These are phyloP conservation scores for Pharus latifolius DNA, from an alignment of 176 grass and related monocot species.

Conservation along the genomic window DNA sequence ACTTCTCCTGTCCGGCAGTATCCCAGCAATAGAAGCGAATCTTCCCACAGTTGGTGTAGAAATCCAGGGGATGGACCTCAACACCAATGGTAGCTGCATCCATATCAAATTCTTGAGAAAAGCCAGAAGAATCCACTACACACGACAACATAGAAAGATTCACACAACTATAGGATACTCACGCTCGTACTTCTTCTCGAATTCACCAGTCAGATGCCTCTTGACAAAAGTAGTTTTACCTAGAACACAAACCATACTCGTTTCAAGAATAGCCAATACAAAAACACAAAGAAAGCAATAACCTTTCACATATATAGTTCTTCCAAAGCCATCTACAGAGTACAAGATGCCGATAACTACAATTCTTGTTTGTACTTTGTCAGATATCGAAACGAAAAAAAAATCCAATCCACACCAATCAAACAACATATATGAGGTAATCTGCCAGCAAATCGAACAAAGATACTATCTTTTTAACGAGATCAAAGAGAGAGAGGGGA, in stretches of 20 bases:
- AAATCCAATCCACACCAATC: neutral
- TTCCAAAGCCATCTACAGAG: too few relatives aligned
- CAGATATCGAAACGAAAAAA: too few relatives aligned
- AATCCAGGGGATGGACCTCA: conserved; percentile 50
- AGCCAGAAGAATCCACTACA: neutral
- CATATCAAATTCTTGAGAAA: neutral
- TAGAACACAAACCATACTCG: neutral
- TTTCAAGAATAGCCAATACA: neutral
- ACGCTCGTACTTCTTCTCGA: conserved; percentile 70
- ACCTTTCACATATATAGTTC: neutral
- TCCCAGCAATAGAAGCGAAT: conserved; percentile 58
- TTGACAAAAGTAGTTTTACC: conserved; percentile 65
- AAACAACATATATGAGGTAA: neutral
- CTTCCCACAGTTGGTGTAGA: conserved; percentile 45
- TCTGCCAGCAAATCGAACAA: neutral
- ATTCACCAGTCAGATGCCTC: conserved; percentile 59
- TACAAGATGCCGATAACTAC: too few relatives aligned
- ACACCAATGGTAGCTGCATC: conserved; percentile 49
- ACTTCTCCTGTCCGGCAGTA: conserved; percentile 52
- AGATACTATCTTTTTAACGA: neutral
- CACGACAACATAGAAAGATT: neutral
- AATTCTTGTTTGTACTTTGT: too few relatives aligned
- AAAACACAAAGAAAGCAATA: neutral
- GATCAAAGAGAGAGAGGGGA: neutral
- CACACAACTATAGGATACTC: neutral